Evolutionary conservation across 192 early-diverging fungal genomes (phyloP).

Genomic region (Gonapodya prolifera): DNA sequence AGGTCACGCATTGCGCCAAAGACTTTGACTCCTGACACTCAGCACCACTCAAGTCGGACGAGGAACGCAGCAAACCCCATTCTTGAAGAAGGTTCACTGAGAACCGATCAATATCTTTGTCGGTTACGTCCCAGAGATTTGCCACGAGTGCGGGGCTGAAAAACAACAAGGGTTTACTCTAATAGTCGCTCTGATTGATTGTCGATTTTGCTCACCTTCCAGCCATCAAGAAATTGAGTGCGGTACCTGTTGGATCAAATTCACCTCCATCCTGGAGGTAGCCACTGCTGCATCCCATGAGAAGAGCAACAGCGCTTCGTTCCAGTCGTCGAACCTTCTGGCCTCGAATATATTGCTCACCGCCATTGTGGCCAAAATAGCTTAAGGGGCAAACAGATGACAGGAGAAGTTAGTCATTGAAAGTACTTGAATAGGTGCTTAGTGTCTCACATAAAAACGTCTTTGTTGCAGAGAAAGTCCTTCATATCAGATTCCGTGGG

Average conservation of each 20-base stretch:
- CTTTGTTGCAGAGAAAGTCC: slow-evolving; percentile 35
- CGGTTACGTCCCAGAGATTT: slow-evolving; percentile 98
- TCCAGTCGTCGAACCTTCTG: slow-evolving; percentile 48
- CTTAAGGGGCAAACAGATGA: slow-evolving; percentile 20
- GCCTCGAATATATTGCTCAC: slow-evolving; percentile 65
- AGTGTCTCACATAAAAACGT: slow-evolving; percentile 48
- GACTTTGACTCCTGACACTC: slow-evolving; percentile 30
- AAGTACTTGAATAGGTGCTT: slow-evolving; percentile 2
- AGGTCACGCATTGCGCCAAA: slow-evolving; percentile 60
- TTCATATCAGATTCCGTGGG: slow-evolving; percentile 57
- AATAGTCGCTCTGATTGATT: not conserved
- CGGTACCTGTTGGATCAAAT: slow-evolving; percentile 78
- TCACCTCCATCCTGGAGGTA: slow-evolving; percentile 56
- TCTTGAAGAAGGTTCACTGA: slow-evolving; percentile 48
- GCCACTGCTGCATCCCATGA: slow-evolving; percentile 95
- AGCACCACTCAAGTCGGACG: not conserved
- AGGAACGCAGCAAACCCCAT: slow-evolving; percentile 48
- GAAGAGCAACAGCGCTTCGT: slow-evolving; percentile 60
- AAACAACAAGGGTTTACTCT: slow-evolving; percentile 2
- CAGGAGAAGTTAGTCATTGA: not conserved
- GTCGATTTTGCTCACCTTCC: slow-evolving; percentile 43
- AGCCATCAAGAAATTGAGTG: slow-evolving; percentile 70
- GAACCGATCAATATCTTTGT: slow-evolving; percentile 88
- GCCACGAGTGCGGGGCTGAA: slow-evolving; percentile 67
- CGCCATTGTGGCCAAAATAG: slow-evolving; percentile 93